Conservation (phyloP, 306 rosid genomes). For the Sophora flavescens region DNA sequence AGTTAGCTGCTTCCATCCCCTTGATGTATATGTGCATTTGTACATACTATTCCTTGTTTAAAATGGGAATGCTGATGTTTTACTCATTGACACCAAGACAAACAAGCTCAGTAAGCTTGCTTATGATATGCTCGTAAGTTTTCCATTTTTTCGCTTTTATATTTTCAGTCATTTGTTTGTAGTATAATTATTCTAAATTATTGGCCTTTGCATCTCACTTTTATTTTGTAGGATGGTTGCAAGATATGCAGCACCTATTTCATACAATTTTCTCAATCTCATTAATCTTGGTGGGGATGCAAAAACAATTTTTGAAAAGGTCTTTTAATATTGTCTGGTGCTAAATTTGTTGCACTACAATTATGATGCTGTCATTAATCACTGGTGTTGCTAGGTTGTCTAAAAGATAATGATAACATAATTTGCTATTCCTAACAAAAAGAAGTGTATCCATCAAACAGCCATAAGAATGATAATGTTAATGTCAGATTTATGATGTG, state of each 20-base stretch:
- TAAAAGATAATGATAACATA: not conserved
- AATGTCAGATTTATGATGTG: not conserved
- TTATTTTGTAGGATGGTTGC: slow-evolving; percentile 82
- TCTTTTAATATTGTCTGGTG: slow-evolving; percentile 43
- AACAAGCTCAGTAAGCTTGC: slow-evolving; percentile 96
- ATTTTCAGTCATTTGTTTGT: slow-evolving; percentile 13
- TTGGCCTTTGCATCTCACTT: slow-evolving; percentile 29
- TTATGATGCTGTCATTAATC: slow-evolving; percentile 23
- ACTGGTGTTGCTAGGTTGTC: not conserved
- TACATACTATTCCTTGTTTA: slow-evolving; percentile 94
- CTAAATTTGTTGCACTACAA: slow-evolving; percentile 35
- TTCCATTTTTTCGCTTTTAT: not conserved
- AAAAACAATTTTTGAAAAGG: slow-evolving; percentile 82
- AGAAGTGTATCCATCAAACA: not conserved
- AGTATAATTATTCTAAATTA: slow-evolving; percentile 11
- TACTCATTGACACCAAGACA: slow-evolving; percentile 93
- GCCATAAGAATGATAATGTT: not conserved
- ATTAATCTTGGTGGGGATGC: slow-evolving; percentile 65
- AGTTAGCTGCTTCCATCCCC: slow-evolving; percentile 89
- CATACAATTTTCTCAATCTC: slow-evolving; percentile 95
- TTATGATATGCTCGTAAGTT: slow-evolving; percentile 97
- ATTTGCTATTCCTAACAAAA: not conserved
- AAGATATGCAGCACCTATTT: slow-evolving; percentile 94
- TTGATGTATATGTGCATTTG: slow-evolving; percentile 97
- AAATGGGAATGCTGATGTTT: slow-evolving; percentile 89